phyloP scores from a whole-genome alignment of 2,329 filamentous ascomycete species.

The Fonsecaea multimorphosa region DNA sequence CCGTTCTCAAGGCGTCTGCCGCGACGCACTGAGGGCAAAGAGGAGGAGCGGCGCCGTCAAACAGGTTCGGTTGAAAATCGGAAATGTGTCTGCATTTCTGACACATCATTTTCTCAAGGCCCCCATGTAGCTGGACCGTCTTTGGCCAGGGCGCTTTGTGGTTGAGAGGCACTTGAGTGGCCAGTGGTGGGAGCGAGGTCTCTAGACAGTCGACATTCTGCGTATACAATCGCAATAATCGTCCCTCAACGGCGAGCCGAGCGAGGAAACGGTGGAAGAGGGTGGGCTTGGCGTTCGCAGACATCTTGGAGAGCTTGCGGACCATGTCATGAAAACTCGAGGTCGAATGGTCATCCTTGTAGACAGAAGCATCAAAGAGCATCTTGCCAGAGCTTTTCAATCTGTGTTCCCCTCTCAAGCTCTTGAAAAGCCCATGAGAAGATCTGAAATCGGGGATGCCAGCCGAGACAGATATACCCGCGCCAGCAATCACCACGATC shows the following conservation, averaged over 20 bases:
- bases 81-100: constrained; percentile 83
- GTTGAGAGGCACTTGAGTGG: constrained; percentile 79
- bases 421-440: constrained; percentile 84
- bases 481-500: constrained; percentile 94
- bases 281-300: constrained; percentile 78
- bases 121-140: constrained; percentile 92
- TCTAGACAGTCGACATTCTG: constrained; percentile 98
- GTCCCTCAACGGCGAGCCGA: constrained; percentile 83
- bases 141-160: constrained; percentile 89
- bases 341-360: constrained; percentile 87
- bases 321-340: constrained; percentile 97
- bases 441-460: constrained; percentile 98
- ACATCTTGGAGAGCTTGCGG: constrained; percentile 80
- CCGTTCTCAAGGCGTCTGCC: constrained; percentile 76
- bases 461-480: constrained; percentile 94
- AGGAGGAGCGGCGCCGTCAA: constrained; percentile 83
- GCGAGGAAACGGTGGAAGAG: constrained; percentile 93
- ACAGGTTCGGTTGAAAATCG: constrained; percentile 77
- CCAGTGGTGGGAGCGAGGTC: constrained; percentile 77
- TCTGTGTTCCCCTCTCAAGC: constrained; percentile 83
- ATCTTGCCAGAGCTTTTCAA: constrained; percentile 93
- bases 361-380: constrained; percentile 96
- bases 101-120: constrained; percentile 94
- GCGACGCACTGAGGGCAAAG: constrained; percentile 76
- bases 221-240: constrained; percentile 87